Base-by-base conservation (phyloP, 805 yeast genomes). In the Hanseniaspora hatyaiensis region DNA sequence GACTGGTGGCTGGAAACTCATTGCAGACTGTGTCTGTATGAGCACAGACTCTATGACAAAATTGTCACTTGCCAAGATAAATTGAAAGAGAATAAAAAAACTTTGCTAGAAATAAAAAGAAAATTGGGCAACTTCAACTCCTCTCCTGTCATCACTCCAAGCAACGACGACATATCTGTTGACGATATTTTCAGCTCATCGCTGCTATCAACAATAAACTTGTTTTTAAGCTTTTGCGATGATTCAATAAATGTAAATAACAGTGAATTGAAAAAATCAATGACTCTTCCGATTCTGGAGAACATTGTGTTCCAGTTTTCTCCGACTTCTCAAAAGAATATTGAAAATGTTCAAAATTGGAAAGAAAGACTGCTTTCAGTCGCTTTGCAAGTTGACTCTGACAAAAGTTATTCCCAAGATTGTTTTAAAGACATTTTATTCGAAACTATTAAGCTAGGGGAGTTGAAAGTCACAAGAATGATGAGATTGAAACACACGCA, bases 1-100 rank as follows among this genome's bases (percentile, higher is more conserved):
- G 82, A 87, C 3, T 92, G 98, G 98, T 92, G 94, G 82, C 69
- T 92, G 33, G 98, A 89, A 56, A 73, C 80, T 42, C 99, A 92
- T 63, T 80, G 89, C 1, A 92, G 87, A 57, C 66, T 83, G 40
- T 92, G 99, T 57, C 69, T 83, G 24, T 74, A 84, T 30, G 96
- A 88, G 60, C 95, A 87, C 63, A 74, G 78, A 56, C 75, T 82
- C 9, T 87, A 80, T 57, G 87, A 86, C 54, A 78, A 79, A 29
- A 76, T 89, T 8, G 64, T 73, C 3, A 96, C 88, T 47, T 95
- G 85, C 48, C 70, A 73, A 31, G 52, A 47, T 16, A 52, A 30
- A 52, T 68, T 20, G 50, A 39, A 56, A 13, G 80, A 76, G 11
- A 82, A 81, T 58, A 80, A 80, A 56, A 82, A 80, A 0, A 54